Evolutionary conservation across 768 basidiomycete genomes (phyloP), one percentile per base, ranked within the genome.

Genomic region (Mycena crocata): DNA sequence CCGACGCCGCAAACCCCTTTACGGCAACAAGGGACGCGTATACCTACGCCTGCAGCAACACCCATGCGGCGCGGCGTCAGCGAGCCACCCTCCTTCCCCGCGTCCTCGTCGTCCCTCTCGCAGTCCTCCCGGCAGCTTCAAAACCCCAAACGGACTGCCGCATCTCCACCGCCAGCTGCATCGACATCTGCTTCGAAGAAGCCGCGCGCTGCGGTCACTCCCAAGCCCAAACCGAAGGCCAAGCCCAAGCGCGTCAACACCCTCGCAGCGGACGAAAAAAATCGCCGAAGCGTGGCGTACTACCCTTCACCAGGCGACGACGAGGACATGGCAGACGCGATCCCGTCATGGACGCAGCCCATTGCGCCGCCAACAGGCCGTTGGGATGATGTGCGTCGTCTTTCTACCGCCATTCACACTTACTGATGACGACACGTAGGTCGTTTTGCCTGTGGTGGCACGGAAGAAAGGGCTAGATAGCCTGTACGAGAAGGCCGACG

Each of bases 281-380:
- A 83, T 31, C 79, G 91, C 70, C 77, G 79, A 66, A 91, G 89
- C 51, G 78, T 92, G n/a, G 91, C 90, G 45, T 78, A 85, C 49
- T 93, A 93, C 78, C 92, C 93, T 9, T 81, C 84, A 1, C 86
- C 89, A 0, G 84, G 70, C n/a, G 81, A 81, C 28, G 87, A 80
- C 50, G 85, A 78, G 51, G 82, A 86, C 51, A 80, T 90, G 79
- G 85, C 85, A 55, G 83, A 94, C 76, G 93, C 93, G 26, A 93
- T 95, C 74, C 93, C 94, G 8, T 84, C 86, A 4, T 93, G 92
- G 93, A 93, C 91, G 21, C 90, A 93, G 73, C 92, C 92, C 28
- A 81, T 90, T 21, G 58, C 52, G 30, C 86, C 84, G 28, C 80
- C 79, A 63, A 82, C 86, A 26, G 91, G 92, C 1, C 94, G 93